Evolutionary conservation across 331 rosid genomes (phyloP), one percentile per base, ranked within the genome.

Genomic region (Pyrus hybrid): DNA sequence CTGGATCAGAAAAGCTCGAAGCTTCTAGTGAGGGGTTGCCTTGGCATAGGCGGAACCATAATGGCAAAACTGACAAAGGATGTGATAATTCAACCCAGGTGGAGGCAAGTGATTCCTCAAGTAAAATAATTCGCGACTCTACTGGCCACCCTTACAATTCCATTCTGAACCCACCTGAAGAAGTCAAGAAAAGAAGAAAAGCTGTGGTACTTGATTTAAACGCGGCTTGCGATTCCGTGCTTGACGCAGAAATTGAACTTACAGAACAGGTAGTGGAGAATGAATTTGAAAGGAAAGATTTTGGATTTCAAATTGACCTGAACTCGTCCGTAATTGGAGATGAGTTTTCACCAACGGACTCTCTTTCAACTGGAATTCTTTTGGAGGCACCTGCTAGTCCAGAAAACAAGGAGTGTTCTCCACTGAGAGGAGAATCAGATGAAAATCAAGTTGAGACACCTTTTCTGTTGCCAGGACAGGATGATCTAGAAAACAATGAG

Each of bases 331-430:
- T 74, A 49, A 70, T 63, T 54, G 93, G 86, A 35, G 86, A 79
- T 26, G 90, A 83, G 68, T 73, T 70, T 81, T 68, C 83, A 14
- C 63, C 80, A 33, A 33, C 58, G 26, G 29, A 75, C 4, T 29
- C 73, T 60, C 72, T 49, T 72, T 73, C 70, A 12, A 67, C 70
- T 56, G 90, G 85, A 73, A 85, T 71, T 62, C 84, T 85, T 68
- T 73, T 86, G 74, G 89, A 88, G 67, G 91, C 85, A 13, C 97
- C 97, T 63, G 75, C 5, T 7, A 91, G 93, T 79, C 97, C 95
- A 20, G 90, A 86, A 72, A 88, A 90, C 84, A 88, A 84, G 81
- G 96, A 88, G 72, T 71, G 90, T 63, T 87, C 93, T 54, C 91
- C 97, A 37, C 93, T 91, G 13, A 79, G 96, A 58, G 56, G 76